Percentiles rank a stretch among this genome's conserved stretches.
Conservation (phyloP, 768 basidiomycete genomes). For the Leccinum boreale region DNA sequence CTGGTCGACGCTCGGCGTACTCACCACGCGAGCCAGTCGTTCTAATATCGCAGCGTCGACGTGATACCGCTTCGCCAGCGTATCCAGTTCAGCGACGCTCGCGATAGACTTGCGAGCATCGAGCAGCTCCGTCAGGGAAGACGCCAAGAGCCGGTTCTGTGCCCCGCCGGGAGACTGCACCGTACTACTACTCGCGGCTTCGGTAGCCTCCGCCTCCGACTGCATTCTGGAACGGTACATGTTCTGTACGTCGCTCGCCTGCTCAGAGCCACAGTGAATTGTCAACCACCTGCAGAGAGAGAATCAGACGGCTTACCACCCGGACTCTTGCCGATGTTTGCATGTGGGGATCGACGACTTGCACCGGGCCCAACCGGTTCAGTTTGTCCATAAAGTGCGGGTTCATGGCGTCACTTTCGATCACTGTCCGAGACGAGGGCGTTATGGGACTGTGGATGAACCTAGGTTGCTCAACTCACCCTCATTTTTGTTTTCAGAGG, state of each 20-base stretch:
- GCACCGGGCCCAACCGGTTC: slow-evolving; percentile 60
- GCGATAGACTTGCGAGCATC: slow-evolving; percentile 55
- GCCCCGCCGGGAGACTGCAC: slow-evolving; percentile 25
- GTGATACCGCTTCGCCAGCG: slow-evolving; percentile 51
- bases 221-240: slow-evolving; percentile 53
- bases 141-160: slow-evolving; percentile 54
- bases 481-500: slow-evolving; percentile 51
- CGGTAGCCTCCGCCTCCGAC: slow-evolving; percentile 53
- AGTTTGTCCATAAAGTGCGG: slow-evolving; percentile 70
- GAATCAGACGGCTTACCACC: slow-evolving; percentile 37
- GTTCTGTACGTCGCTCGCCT: slow-evolving; percentile 33
- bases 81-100: slow-evolving; percentile 40
- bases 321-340: slow-evolving; percentile 34
- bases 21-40: slow-evolving; percentile 54
- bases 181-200: slow-evolving; percentile 8
- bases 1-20: slow-evolving; percentile 58
- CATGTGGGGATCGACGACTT: slow-evolving; percentile 68
- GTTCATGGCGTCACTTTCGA: slow-evolving; percentile 64
- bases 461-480: slow-evolving; percentile 34
- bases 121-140: slow-evolving; percentile 53
- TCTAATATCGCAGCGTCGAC: slow-evolving; percentile 54
- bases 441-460: not conserved
- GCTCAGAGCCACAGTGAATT: not conserved
- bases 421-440: slow-evolving; percentile 38
- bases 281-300: not conserved